These are phyloP conservation scores for Naegleria lovaniensis DNA, from an alignment of 208 protist genomes.

Conservation along the genomic window DNA sequence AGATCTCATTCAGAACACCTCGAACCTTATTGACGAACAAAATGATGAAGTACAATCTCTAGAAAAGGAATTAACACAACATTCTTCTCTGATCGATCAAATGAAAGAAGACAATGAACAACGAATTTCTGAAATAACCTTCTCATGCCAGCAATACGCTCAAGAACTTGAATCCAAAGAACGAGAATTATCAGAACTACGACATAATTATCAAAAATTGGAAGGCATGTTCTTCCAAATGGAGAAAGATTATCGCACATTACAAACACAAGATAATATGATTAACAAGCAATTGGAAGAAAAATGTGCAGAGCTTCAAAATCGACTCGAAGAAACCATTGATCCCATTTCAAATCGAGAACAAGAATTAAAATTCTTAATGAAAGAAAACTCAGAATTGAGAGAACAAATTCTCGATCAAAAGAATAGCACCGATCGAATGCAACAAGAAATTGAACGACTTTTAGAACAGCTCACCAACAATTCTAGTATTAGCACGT, in stretches of 20 bases:
- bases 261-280: not conserved
- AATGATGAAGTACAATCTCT: not conserved
- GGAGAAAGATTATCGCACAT: not conserved
- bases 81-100: not conserved
- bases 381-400: not conserved
- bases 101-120: not conserved
- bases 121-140: not conserved
- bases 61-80: not conserved
- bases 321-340: not conserved
- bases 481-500: too few relatives aligned
- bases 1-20: not conserved
- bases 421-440: not conserved
- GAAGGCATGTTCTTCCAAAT: not conserved
- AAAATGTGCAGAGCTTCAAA: not conserved
- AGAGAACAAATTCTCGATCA: not conserved
- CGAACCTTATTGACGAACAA: not conserved
- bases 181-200: not conserved
- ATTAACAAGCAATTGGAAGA: not conserved
- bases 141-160: not conserved
- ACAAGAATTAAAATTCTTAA: not conserved
- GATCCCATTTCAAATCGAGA: not conserved
- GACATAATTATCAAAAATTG: not conserved
- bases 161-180: not conserved
- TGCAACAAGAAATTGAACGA: constrained; percentile 1
- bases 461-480: not conserved